A percentile compares a stretch with the other conserved stretches of the same genome.
Conservation (phyloP, 805 yeast genomes). For the Saturnispora saitoi region DNA sequence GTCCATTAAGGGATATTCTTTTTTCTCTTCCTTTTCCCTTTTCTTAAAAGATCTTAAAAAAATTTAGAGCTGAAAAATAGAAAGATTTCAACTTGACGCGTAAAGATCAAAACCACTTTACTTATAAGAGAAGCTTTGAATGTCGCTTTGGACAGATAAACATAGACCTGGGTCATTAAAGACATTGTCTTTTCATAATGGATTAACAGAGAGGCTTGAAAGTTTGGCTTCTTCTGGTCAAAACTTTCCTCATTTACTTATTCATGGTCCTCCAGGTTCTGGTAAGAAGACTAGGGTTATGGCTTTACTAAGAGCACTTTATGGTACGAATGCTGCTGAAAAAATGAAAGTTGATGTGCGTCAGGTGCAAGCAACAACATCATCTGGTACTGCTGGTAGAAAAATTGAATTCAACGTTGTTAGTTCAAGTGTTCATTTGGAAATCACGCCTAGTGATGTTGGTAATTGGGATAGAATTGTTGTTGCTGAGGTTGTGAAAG, state of each 20-base stretch:
- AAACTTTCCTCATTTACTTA: constrained; percentile 86
- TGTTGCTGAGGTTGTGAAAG: constrained; percentile 87
- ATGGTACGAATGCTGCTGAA: constrained; percentile 67
- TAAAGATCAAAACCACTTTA: neutral
- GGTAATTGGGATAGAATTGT: constrained; percentile 94
- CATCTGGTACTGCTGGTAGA: constrained; percentile 61
- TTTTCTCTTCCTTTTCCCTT: neutral
- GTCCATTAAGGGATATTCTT: neutral
- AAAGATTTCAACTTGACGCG: neutral
- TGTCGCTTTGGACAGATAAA: constrained; percentile 97
- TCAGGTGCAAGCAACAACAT: constrained; percentile 30
- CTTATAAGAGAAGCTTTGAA: constrained; percentile 19
- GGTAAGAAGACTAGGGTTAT: constrained; percentile 93
- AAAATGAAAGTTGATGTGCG: constrained; percentile 86
- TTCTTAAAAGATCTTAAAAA: neutral
- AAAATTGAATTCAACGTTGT: constrained; percentile 88
- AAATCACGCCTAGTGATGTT: constrained; percentile 94
- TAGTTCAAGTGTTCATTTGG: constrained; percentile 85
- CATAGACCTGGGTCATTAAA: constrained; percentile 69
- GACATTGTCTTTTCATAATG: constrained; percentile 56
- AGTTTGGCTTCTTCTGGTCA: constrained; percentile 44
- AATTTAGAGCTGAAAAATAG: neutral
- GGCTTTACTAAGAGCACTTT: constrained; percentile 68
- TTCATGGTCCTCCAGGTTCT: constrained; percentile 95
- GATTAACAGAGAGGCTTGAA: constrained; percentile 52